Base-by-base conservation (phyloP, 257 asterid species). In the Ligustrum vulgare region DNA sequence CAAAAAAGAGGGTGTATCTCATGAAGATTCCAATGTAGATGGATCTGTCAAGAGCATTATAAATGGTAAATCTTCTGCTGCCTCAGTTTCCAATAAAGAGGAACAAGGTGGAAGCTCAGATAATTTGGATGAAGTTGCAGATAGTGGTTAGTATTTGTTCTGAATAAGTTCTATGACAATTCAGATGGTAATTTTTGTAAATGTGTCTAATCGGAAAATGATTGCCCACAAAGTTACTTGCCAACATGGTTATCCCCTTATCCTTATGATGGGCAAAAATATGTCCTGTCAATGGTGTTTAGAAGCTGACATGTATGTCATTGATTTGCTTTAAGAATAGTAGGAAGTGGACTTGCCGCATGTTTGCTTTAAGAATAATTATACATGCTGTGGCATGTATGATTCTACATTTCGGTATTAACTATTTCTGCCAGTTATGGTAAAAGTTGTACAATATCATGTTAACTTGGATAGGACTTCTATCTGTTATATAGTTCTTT, bases 31-130 rank as follows among this genome's bases (percentile, higher is more conserved):
- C 75, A 80, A 76, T 56, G 82, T 78, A 79, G 96, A 83, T 56
- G 89, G 85, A 32, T 85, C 92, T 13, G 74, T 78, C 41, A 83
- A 86, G 88, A 81, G 79, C 75, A 77, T 75, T 34, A 82, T 67
- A 25, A 85, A 89, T 77, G 92, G 82, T 62, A 89, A 84, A 73
- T 87, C 97, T 72, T 89, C 96, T 77, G 79, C 86, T 68, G 85
- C 88, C 69, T 79, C 93, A 47, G 84, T 67, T 82, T 82, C 91
- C 70, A 82, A 80, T 63, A 78, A 79, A 65, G 80, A 73, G 8
- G 91, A 78, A 39, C 86, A 82, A 80, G 84, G 78, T 75, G 91
- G 79, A 75, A 82, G 73, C 70, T 81, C 84, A 68, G 79, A 75
- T 70, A 69, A 74, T 47, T 78, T 81, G 16, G 87, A 77, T 64